phyloP scores from a whole-genome alignment of 2,329 filamentous ascomycete species.

The Drechslerella coelobrocha region DNA sequence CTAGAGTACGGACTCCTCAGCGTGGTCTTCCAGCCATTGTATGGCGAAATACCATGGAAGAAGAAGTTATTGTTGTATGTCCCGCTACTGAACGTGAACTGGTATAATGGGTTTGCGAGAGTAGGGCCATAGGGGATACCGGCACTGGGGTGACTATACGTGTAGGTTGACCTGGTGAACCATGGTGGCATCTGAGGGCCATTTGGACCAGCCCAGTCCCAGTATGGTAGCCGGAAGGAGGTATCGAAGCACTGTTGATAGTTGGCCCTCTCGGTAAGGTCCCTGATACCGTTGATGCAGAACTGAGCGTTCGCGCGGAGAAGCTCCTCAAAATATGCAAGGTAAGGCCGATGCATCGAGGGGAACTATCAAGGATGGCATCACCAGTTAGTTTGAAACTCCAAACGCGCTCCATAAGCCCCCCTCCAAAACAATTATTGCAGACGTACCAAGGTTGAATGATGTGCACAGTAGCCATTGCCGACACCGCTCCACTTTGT shows the following conservation, averaged over 20 bases:
- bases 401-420: neutral
- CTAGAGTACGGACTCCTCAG: slow-evolving; percentile 1
- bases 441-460: slow-evolving; percentile 26
- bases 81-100: neutral
- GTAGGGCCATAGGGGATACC: neutral
- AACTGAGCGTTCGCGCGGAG: slow-evolving; percentile 20
- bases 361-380: slow-evolving; percentile 71
- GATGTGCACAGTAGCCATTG: slow-evolving; percentile 32
- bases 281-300: neutral
- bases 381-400: neutral
- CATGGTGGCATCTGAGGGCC: slow-evolving; percentile 9
- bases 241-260: neutral
- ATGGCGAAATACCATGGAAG: slow-evolving; percentile 12
- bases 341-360: slow-evolving; percentile 83
- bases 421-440: no score
- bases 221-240: slow-evolving; percentile 35
- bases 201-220: slow-evolving; percentile 34
- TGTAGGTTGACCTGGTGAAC: neutral
- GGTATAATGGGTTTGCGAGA: slow-evolving; percentile 20
- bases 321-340: slow-evolving; percentile 62
- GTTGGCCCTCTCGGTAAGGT: neutral
- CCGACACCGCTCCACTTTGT: neutral
- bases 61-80: slow-evolving; percentile 1
- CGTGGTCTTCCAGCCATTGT: slow-evolving; percentile 1
- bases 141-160: neutral